phyloP scores from a whole-genome alignment of 2,329 filamentous ascomycete species.

The Trichoderma asperellum region DNA sequence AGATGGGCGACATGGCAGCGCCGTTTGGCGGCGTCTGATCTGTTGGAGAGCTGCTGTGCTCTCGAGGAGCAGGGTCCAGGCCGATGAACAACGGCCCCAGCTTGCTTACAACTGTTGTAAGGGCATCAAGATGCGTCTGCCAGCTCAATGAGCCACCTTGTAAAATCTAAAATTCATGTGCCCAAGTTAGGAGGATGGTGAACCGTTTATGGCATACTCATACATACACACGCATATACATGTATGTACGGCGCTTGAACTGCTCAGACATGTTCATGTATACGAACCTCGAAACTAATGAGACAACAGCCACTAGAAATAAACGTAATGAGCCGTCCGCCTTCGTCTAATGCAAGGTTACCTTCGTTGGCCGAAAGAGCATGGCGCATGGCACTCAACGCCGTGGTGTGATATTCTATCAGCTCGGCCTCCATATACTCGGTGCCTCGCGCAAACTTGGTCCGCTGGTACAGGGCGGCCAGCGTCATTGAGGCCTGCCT shows the following conservation, averaged over 20 bases:
- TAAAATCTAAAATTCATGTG: conserved; percentile 13
- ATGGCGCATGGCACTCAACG: conserved; percentile 23
- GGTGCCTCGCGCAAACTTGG: conserved; percentile 21
- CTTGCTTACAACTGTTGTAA: conserved; percentile 19
- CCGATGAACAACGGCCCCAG: background rate
- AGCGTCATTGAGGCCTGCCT: conserved; percentile 20
- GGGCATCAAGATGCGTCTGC: conserved; percentile 25
- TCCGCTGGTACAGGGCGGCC: conserved; percentile 23
- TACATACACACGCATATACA: background rate
- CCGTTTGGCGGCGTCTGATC: background rate
- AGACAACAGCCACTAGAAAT: conserved; percentile 25
- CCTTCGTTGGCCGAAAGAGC: conserved; percentile 6
- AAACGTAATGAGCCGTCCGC: conserved; percentile 13
- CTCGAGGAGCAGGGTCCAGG: background rate
- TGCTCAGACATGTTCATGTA: background rate
- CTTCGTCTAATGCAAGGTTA: background rate
- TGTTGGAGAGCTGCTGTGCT: background rate
- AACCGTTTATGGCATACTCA: background rate
- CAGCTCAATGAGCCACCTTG: conserved; percentile 14
- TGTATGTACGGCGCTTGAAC: background rate
- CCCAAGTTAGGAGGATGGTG: conserved; percentile 11
- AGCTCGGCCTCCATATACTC: conserved; percentile 23
- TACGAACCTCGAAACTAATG: conserved; percentile 27
- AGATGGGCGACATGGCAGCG: background rate
- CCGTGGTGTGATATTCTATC: conserved; percentile 23